phyloP scores from a whole-genome alignment of 495 filamentous ascomycete genomes.

The Thermothielavioides terrestris region DNA sequence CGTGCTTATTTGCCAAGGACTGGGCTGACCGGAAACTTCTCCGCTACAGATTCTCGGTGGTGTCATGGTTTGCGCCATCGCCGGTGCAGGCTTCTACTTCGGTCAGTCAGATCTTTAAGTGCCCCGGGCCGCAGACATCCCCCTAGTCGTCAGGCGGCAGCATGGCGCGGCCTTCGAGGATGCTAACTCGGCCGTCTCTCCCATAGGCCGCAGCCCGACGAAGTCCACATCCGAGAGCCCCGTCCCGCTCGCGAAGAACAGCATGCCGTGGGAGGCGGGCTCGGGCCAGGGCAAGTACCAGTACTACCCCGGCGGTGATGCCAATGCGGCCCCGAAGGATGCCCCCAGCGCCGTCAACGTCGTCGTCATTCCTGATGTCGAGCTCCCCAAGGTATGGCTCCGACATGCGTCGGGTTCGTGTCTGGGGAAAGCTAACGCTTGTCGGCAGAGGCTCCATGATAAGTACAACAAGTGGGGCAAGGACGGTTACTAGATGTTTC shows the following conservation, averaged over 20 bases:
- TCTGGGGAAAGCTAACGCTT: slow-evolving; percentile 11
- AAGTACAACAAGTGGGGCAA: slow-evolving; percentile 99
- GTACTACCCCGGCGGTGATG: slow-evolving; percentile 87
- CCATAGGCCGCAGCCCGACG: slow-evolving; percentile 72
- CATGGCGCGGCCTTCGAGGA: neutral
- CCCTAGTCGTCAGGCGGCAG: neutral
- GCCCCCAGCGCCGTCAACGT: slow-evolving; percentile 91
- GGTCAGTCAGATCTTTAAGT: slow-evolving; percentile 36
- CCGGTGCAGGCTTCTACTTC: slow-evolving; percentile 81
- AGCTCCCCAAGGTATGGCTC: slow-evolving; percentile 74
- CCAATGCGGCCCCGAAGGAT: slow-evolving; percentile 65
- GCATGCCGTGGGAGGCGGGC: slow-evolving; percentile 83
- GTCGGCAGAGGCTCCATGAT: slow-evolving; percentile 73
- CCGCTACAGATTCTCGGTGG: slow-evolving; percentile 66
- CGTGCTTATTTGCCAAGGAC: neutral
- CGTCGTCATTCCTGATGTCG: slow-evolving; percentile 87
- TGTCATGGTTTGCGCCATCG: slow-evolving; percentile 84
- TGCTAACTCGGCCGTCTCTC: slow-evolving; percentile 18
- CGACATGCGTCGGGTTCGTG: neutral
- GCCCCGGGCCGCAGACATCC: neutral
- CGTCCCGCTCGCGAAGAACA: slow-evolving; percentile 60
- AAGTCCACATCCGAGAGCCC: slow-evolving; percentile 69
- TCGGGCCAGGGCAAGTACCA: slow-evolving; percentile 64
- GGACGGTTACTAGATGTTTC: slow-evolving; percentile 49
- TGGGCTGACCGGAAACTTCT: slow-evolving; percentile 14